Evolutionary conservation across 768 basidiomycete species (phyloP).

Genomic region (Suillus subluteus): DNA sequence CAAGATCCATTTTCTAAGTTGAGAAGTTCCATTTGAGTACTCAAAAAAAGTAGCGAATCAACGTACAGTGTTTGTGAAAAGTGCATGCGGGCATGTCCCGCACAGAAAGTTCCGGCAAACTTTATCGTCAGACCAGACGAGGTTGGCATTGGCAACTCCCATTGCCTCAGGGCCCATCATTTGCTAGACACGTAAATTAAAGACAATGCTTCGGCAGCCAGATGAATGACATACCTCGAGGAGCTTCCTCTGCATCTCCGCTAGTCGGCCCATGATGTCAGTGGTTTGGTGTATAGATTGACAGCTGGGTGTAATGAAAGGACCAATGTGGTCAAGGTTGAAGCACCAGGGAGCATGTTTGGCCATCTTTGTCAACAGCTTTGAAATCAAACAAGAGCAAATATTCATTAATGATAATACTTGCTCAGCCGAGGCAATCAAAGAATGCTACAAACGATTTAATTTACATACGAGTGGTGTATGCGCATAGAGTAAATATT

Average conservation of each 20-base stretch:
- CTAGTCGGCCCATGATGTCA: slow-evolving; percentile 84
- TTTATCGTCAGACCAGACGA: slow-evolving; percentile 95
- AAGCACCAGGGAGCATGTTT: slow-evolving; percentile 23
- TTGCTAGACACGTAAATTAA: slow-evolving; percentile 61
- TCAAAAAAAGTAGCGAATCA: neutral
- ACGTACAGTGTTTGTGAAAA: slow-evolving; percentile 97
- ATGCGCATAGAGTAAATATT: slow-evolving; percentile 18
- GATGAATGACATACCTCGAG: slow-evolving; percentile 57
- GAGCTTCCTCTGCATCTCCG: slow-evolving; percentile 98
- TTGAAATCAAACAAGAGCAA: slow-evolving; percentile 31
- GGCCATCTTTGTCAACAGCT: slow-evolving; percentile 30
- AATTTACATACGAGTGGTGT: slow-evolving; percentile 15
- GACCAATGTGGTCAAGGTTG: slow-evolving; percentile 2
- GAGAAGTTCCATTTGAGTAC: neutral
- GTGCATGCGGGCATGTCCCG: slow-evolving; percentile 96
- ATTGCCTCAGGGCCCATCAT: slow-evolving; percentile 99
- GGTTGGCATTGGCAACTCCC: slow-evolving; percentile 92
- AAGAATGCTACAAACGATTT: neutral
- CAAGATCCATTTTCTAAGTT: slow-evolving; percentile 94
- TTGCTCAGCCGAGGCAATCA: neutral
- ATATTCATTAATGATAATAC: slow-evolving; percentile 15
- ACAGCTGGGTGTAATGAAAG: slow-evolving; percentile 4
- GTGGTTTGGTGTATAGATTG: slow-evolving; percentile 9
- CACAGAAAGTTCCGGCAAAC: slow-evolving; percentile 98
- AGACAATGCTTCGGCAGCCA: slow-evolving; percentile 4